Base-by-base conservation (phyloP, 345 rosid genomes). In the Hirschfeldia incana region DNA sequence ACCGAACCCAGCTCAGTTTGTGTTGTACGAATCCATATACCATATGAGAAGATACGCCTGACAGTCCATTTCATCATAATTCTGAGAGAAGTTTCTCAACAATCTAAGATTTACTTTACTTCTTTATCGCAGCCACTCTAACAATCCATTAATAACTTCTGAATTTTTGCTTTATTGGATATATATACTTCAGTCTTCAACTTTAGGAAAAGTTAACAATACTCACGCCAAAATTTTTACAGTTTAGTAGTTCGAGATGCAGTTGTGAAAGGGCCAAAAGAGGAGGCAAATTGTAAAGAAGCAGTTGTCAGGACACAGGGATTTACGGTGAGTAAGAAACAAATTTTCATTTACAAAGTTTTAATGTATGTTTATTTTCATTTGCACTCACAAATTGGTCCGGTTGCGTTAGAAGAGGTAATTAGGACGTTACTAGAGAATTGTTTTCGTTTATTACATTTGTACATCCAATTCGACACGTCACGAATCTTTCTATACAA, bases 41-140 rank as follows among this genome's bases (percentile, higher is more conserved):
- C 69, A 79, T 73, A 74, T 79, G 82, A 61, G 68, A 68, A 61
- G 74, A 74, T 73, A 61, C 75, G 15, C 11, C 49, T 68, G 74
- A 74, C 65, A 37, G 82, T 62, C 75, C 29, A 51, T 79, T 64
- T 68, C 75, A 74, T 73, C 65, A 34, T 68, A 61, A 49, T 68
- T 68, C 16, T 65, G 55, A 60, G 39, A 13, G 51, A 61, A 60
- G 15, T 12, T 57, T 51, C 0, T 17, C 12, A 44, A 29, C 21
- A 9, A 62, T 62, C 9, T 61, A 61, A 4, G 65, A 3, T 53
- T 15, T 69, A 16, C 34, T 69, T 70, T 17, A 57, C 21, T 21
- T 57, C 74, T 57, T 51, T 69, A 15, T 53, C 73, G 51, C 42
- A 21, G 21, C 51, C 42, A 51, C 57, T 6, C 16, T 29, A 29